These are phyloP conservation scores for Citrus glauca DNA, from an alignment of 345 rosid species.

Conservation along the genomic window DNA sequence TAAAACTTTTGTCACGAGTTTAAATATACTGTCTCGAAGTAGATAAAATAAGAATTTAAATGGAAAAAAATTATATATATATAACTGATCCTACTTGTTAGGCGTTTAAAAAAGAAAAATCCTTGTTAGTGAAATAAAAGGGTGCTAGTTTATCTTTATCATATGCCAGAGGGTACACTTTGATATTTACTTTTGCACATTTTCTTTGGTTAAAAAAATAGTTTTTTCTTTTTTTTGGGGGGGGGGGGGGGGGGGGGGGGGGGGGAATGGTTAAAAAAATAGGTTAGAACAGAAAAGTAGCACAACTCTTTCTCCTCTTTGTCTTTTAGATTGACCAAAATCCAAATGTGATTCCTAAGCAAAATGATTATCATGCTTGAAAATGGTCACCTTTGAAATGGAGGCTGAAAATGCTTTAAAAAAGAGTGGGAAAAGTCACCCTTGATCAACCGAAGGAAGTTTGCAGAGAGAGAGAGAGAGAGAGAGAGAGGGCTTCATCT, in stretches of 20 bases:
- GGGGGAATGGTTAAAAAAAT: neutral
- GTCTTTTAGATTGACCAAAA: neutral
- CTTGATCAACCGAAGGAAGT: neutral
- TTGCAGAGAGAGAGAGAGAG: too few species aligned
- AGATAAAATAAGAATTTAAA: too few species aligned
- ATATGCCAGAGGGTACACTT: neutral
- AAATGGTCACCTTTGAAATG: neutral
- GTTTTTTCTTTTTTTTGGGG: too few species aligned
- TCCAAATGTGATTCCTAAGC: constrained; percentile 17
- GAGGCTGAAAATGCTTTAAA: neutral
- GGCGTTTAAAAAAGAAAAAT: too few species aligned
- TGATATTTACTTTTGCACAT: neutral
- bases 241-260: too few species aligned
- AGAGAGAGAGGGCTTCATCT: too few species aligned
- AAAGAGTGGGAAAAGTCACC: neutral
- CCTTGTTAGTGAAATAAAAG: too few species aligned
- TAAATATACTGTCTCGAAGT: too few species aligned
- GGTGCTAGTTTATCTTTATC: too few species aligned
- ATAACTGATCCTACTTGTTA: too few species aligned
- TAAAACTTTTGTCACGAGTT: too few species aligned
- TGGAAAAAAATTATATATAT: too few species aligned
- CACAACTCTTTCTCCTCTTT: neutral
- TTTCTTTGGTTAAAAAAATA: neutral
- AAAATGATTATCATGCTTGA: constrained; percentile 16
- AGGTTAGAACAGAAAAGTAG: neutral